A percentile compares a stretch with the other conserved stretches of the same genome.
These are phyloP conservation scores for Adansonia rubrostipa DNA, from an alignment of 441 rosid species.

Conservation along the genomic window DNA sequence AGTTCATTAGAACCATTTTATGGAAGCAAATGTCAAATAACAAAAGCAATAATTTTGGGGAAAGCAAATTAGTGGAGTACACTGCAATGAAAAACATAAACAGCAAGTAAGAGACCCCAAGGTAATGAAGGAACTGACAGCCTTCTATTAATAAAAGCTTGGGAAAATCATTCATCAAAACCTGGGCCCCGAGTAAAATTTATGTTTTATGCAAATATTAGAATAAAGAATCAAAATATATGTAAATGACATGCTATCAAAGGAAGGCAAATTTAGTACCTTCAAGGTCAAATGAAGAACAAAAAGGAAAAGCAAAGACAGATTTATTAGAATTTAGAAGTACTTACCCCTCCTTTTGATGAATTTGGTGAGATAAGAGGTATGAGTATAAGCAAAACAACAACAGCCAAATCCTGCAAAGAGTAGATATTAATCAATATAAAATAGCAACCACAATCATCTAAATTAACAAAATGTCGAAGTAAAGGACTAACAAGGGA, in stretches of 20 bases:
- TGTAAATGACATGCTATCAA: slow-evolving; percentile 3
- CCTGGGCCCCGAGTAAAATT: slow-evolving; percentile 9
- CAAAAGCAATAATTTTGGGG: not conserved
- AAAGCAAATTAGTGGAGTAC: slow-evolving; percentile 17
- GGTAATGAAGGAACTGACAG: not conserved
- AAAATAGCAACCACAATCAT: slow-evolving; percentile 24
- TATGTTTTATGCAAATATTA: not conserved
- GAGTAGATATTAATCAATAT: slow-evolving; percentile 22
- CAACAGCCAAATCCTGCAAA: slow-evolving; percentile 96
- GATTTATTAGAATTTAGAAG: slow-evolving; percentile 28
- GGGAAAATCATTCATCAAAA: slow-evolving; percentile 23
- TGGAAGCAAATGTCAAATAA: slow-evolving; percentile 15
- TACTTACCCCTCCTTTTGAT: slow-evolving; percentile 90
- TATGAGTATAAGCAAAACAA: slow-evolving; percentile 93
- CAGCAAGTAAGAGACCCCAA: not conserved
- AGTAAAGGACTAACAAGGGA: slow-evolving; percentile 12
- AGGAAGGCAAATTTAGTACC: slow-evolving; percentile 24
- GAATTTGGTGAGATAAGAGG: slow-evolving; percentile 90
- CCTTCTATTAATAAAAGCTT: slow-evolving; percentile 16
- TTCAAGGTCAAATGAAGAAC: slow-evolving; percentile 21
- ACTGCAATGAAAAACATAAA: slow-evolving; percentile 13
- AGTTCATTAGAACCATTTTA: slow-evolving; percentile 11
- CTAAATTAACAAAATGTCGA: slow-evolving; percentile 25
- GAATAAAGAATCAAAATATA: slow-evolving; percentile 19
- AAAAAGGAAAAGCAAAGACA: slow-evolving; percentile 25